Percentiles rank a stretch among this genome's conserved stretches.
These are phyloP conservation scores for Backusella macrospora DNA, from an alignment of 192 early-diverging fungal genomes.

Conservation along the genomic window DNA sequence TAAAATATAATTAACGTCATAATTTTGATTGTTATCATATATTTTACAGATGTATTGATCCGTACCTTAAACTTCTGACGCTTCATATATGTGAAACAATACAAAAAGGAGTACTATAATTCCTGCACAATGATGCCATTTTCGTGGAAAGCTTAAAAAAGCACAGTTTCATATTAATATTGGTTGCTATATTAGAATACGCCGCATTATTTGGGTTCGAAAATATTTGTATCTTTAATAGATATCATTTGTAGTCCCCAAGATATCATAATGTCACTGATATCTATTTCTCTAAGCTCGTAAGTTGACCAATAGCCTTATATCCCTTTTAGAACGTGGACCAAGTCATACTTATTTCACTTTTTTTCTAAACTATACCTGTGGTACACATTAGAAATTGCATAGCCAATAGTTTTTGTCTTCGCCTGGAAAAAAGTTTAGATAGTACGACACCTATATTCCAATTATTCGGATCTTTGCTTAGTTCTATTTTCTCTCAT, in stretches of 20 bases:
- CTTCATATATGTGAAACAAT: background rate
- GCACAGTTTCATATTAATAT: too few relatives aligned
- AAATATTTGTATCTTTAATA: background rate
- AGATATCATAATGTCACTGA: background rate
- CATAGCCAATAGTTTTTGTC: background rate
- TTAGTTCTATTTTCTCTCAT: too few relatives aligned
- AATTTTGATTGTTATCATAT: background rate
- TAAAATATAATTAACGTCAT: background rate
- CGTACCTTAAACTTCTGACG: background rate
- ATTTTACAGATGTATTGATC: constrained; percentile 7
- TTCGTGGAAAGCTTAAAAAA: too few relatives aligned
- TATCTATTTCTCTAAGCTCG: background rate
- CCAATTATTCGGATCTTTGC: constrained; percentile 3
- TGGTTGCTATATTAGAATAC: too few relatives aligned
- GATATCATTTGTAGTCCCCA: background rate
- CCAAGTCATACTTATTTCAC: background rate
- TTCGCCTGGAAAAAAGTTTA: background rate
- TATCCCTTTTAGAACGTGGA: background rate
- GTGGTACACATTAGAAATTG: background rate
- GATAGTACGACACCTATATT: background rate
- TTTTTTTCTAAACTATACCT: background rate
- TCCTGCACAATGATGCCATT: too few relatives aligned
- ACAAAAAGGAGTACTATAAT: too few relatives aligned
- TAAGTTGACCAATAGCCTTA: background rate
- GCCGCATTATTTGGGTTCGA: too few relatives aligned